Evolutionary conservation across 129 eudicot species (phyloP), one percentile per base, ranked within the genome.

Genomic region (sunflower (Helianthus annuus)): DNA sequence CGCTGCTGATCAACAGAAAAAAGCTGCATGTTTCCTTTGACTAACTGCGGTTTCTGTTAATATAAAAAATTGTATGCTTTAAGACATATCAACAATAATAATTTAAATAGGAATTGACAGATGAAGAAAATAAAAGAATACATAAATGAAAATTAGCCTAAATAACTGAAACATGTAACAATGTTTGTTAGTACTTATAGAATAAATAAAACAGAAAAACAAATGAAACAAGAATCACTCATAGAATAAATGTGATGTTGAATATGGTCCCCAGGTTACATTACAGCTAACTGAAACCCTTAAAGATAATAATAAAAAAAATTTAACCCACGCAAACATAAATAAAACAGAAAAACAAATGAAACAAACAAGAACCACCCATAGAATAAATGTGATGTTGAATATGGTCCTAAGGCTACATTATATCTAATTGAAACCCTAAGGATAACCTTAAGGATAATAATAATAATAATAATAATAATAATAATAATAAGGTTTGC

Each of bases 1-100:
- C 97, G 91, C 79, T 90, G 97, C 84, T 94, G 98, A 29, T 94
- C 98, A 68, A 94, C 98, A 54, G 98, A 94, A 83, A 75, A 94
- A 5, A 94, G 89, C 75, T 94, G 98, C 98, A 94, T 94, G 69
- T 80, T 94, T 79, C 98, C 98, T 76, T 94, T 94, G 64, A 94
- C 97, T 71, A 94, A 83, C 77, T 94, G 97, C 3, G 96, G 97
- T 72, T 89, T 81, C 98, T 94, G 75, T 74, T 68, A 67, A 70
- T 3, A 69, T 19, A 66, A 48, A 48, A 56, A 44, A 58, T 2
- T 8, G 17, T 51, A 70, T 5, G 22, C 40, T 70, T 54, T 55
- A 54, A 17, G n/a, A 36, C 45, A 56, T 15, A 55, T 32, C n/a
- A 27, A 13, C 56, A 64, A 22, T 66, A 44, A 44, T 22, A 42